Evolutionary conservation across 495 filamentous ascomycete genomes (phyloP).

Genomic region (Aspergillus mulundensis): DNA sequence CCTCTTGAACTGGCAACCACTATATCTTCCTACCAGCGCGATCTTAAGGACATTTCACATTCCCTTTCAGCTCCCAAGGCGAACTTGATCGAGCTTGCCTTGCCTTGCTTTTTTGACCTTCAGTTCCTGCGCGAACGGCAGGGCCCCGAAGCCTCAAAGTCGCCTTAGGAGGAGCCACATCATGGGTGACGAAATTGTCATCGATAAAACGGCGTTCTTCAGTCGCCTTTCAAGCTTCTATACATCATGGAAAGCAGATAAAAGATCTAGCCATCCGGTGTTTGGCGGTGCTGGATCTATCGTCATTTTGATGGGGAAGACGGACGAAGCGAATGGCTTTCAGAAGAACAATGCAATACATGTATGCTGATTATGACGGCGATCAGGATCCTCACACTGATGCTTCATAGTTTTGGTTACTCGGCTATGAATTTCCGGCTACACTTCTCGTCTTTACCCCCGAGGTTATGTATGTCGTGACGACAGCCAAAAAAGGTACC

Average conservation of each 20-base stretch:
- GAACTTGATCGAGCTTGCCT: not conserved
- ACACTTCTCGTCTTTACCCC: conserved; percentile 88
- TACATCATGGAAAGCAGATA: conserved; percentile 92
- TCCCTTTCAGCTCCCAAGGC: not conserved
- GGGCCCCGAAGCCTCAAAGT: conserved; percentile 4
- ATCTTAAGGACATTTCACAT: not conserved
- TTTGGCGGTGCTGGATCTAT: conserved; percentile 85
- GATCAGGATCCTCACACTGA: not conserved
- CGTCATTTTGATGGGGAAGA: conserved; percentile 88
- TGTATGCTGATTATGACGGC: conserved; percentile 50
- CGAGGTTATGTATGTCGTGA: conserved; percentile 84
- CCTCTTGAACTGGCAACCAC: not conserved
- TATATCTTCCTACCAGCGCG: not conserved
- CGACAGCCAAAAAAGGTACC: conserved; percentile 93
- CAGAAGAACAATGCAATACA: conserved; percentile 95
- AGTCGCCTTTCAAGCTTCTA: conserved; percentile 83
- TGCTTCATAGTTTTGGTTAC: conserved; percentile 77
- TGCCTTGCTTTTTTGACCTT: not conserved
- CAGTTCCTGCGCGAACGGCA: not conserved
- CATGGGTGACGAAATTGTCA: conserved; percentile 70
- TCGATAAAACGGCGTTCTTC: conserved; percentile 88
- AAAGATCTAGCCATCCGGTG: conserved; percentile 67
- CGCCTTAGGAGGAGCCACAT: conserved; percentile 19
- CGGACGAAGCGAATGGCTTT: conserved; percentile 75
- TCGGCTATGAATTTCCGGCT: conserved; percentile 97